These are phyloP conservation scores for Candida railenensis DNA, from an alignment of 805 yeast species.

Conservation along the genomic window DNA sequence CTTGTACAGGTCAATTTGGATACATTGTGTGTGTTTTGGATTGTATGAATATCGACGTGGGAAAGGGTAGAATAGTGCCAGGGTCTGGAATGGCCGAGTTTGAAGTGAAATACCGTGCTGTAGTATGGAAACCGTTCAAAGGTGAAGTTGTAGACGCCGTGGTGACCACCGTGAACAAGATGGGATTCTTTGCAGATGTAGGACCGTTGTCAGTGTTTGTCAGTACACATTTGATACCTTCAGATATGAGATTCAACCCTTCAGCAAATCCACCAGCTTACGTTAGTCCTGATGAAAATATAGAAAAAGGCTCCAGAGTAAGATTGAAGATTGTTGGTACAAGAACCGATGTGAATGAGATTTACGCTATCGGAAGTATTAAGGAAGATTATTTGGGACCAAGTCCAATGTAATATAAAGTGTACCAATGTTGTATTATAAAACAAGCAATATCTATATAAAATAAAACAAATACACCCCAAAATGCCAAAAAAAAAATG, in stretches of 20 bases:
- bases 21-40: constrained; percentile 95
- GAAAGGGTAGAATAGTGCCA: constrained; percentile 88
- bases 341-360: constrained; percentile 94
- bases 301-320: constrained; percentile 90
- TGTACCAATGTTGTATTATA: not conserved
- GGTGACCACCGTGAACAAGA: constrained; percentile 87
- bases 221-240: constrained; percentile 90
- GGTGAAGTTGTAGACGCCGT: constrained; percentile 98
- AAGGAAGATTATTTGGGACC: constrained; percentile 98
- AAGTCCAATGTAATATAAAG: constrained; percentile 34
- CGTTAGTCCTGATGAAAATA: constrained; percentile 90
- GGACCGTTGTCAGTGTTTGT: constrained; percentile 96
- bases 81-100: constrained; percentile 94
- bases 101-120: constrained; percentile 93
- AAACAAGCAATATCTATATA: not conserved
- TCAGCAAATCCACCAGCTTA: constrained; percentile 98
- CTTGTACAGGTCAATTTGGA: constrained; percentile 98
- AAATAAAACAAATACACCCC: not conserved
- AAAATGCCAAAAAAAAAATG: not conserved
- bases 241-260: constrained; percentile 90
- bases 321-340: constrained; percentile 96
- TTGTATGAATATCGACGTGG: constrained; percentile 91
- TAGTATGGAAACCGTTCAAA: constrained; percentile 97
- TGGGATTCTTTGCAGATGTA: constrained; percentile 97
- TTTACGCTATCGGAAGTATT: constrained; percentile 96